Percentiles rank a stretch among this genome's conserved stretches.
Evolutionary conservation across 2,329 filamentous ascomycete genomes (phyloP).

Genomic region (Alternaria viburni): DNA sequence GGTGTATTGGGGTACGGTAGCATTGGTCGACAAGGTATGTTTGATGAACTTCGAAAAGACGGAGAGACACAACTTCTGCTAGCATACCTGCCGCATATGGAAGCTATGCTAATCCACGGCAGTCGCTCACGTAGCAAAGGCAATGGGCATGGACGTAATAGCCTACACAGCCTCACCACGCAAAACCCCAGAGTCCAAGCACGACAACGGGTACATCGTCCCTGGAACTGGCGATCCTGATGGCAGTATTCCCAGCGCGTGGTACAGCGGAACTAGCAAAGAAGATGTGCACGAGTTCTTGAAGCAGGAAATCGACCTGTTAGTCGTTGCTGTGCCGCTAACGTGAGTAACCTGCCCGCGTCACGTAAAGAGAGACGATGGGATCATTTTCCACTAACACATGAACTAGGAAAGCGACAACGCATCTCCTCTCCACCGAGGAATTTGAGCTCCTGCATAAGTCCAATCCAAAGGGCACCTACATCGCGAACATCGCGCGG

Average conservation of each 20-base stretch:
- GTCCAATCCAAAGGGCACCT: conserved; percentile 56
- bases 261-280: conserved; percentile 64
- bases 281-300: conserved; percentile 61
- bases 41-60: neutral
- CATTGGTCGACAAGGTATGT: conserved; percentile 65
- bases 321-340: conserved; percentile 64
- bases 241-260: conserved; percentile 60
- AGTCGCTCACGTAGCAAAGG: conserved; percentile 64
- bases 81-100: neutral
- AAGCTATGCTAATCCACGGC: neutral
- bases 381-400: neutral
- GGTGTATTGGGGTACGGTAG: conserved; percentile 68
- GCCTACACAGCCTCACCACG: conserved; percentile 77
- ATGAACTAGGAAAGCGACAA: conserved; percentile 52
- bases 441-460: conserved; percentile 64
- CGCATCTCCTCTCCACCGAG: conserved; percentile 58
- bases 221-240: conserved; percentile 69
- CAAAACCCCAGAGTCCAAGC: conserved; percentile 68
- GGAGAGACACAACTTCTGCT: neutral
- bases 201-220: conserved; percentile 70
- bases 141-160: conserved; percentile 74
- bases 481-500: conserved; percentile 74
- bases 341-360: conserved; percentile 47
- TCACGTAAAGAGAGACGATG: neutral
- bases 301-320: conserved; percentile 61